Base-by-base conservation (phyloP, 495 filamentous ascomycete genomes). In the Copromyces sp. region DNA sequence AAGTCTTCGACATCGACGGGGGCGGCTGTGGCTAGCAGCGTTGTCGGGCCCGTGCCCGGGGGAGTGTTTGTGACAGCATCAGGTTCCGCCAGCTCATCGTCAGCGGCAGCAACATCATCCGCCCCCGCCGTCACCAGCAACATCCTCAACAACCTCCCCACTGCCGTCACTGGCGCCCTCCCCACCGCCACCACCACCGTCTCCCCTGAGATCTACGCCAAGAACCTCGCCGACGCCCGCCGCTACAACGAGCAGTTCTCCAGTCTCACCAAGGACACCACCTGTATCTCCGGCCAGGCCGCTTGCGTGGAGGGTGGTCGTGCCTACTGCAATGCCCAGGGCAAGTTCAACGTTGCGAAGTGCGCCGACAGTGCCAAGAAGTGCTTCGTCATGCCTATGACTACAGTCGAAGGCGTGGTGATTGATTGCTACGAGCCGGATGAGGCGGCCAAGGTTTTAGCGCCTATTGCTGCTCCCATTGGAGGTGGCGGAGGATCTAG, bases 301-400 rank as follows among this genome's bases (percentile, higher is more conserved):
- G 84, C 83, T 9, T 86, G 84, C 68, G 77, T 86, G 61, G 74
- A 78, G 9, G 81, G 82, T 29, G 78, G 76, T 9, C 74, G 82
- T 7, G 81, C 72, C 4, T 73, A 68, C 12, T 85, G 83, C 73
- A 70, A 74, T 44, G 70, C 41, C 73, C 71, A 73, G 20, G 78
- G 77, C 65, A 73, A 53, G 39, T 84, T 82, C 44, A 72, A 78
- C n/a, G 75, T 83, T 5, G 70, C 68, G 29, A 69, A 74, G 5
- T 84, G 82, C 72, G 68, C 69, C 17, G 68, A 38, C 53, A 9
- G 32, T 20, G 75, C 76, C 14, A 76, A 77, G 14, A 77, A 76
- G 42, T 86, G 84, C 73, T 80, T 78, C 44, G 84, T 82, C 24
- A 71, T 84, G 65, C 84, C 84, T 8, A 81, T 84, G 81, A 78